Base-by-base conservation (phyloP, 805 yeast species). In the Zygoascus biomembranicola region DNA sequence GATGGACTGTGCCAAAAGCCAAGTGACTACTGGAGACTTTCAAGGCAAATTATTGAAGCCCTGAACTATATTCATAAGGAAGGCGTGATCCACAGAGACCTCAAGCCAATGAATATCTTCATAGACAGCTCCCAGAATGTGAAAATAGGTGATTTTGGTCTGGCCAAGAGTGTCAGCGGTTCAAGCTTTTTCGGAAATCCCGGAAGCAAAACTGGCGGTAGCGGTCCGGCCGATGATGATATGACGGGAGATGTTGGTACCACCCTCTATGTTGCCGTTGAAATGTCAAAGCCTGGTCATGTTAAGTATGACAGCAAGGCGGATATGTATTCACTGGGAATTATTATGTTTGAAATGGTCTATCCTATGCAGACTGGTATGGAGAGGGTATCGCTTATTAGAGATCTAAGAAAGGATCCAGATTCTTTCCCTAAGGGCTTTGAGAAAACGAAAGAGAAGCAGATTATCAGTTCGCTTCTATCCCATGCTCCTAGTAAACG, bases 71-170 rank as follows among this genome's bases (percentile, higher is more conserved):
- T 94, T 47, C 99, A 94, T 64, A 77, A 89, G 0, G 95, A 88
- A 65, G 97, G 97, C 0, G 90, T 92, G 49, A 90, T 94, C 57
- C 99, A 94, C 69, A 77, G 99, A 54, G 99, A 94, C 66, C 75
- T 94, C 61, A 94, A 94, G 66, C 98, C 99, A 1, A 87, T 87
- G 78, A 94, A 94, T 66, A 88, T 94, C 65, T 94, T 94, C 73
- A 90, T 94, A 61, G 99, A 94, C 68, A 86, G 85, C 59, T 79
- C 87, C 1, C 83, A 86, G 60, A 90, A 92, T 63, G 83, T 94
- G 55, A 94, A 94, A 66, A 85, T 94, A 43, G 99, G 99, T 63
- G 99, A 94, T 66, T 94, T 94, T 69, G 99, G 99, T 0, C 77
- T 94, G 54, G 99, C 99, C 0, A 90, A 90, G 59, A 90, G 66